Conservation (phyloP, 129 eudicot genomes). For the Cynara cardunculus region DNA sequence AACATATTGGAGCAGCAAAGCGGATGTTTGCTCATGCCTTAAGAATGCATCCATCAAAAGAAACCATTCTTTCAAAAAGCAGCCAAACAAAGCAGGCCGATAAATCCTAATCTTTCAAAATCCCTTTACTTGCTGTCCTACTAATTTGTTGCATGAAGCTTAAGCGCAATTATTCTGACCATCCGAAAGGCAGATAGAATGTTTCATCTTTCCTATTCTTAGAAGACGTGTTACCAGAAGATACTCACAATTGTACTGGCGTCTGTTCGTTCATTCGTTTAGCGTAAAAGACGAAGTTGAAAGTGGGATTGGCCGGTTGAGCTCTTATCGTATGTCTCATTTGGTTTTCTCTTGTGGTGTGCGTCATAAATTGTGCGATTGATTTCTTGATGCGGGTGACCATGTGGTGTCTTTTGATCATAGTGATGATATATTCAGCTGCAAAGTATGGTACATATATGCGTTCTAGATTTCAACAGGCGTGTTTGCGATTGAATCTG, state of each 20-base stretch:
- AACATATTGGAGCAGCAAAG: constrained; percentile 87
- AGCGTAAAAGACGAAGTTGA: background rate
- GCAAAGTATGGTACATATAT: constrained; percentile 3
- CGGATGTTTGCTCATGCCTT: constrained; percentile 86
- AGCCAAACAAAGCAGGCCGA: constrained; percentile 26
- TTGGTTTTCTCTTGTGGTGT: background rate
- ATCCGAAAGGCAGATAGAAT: background rate
- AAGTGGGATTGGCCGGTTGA: background rate
- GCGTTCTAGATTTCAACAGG: background rate
- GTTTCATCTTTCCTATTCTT: background rate
- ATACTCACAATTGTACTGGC: background rate
- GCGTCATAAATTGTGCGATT: background rate
- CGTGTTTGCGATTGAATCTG: background rate
- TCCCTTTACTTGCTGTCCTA: background rate
- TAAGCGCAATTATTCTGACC: background rate
- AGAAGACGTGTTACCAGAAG: constrained; percentile 2
- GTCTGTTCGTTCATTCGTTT: background rate
- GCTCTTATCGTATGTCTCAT: background rate
- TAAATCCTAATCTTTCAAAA: constrained; percentile 1
- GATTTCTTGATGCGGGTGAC: background rate
- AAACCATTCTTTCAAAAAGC: constrained; percentile 21
- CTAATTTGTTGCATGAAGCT: background rate
- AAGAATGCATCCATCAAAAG: constrained; percentile 49
- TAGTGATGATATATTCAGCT: background rate
- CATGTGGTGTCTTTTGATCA: background rate